Conservation (phyloP, 306 rosid genomes). For the Alnus glutinosa region DNA sequence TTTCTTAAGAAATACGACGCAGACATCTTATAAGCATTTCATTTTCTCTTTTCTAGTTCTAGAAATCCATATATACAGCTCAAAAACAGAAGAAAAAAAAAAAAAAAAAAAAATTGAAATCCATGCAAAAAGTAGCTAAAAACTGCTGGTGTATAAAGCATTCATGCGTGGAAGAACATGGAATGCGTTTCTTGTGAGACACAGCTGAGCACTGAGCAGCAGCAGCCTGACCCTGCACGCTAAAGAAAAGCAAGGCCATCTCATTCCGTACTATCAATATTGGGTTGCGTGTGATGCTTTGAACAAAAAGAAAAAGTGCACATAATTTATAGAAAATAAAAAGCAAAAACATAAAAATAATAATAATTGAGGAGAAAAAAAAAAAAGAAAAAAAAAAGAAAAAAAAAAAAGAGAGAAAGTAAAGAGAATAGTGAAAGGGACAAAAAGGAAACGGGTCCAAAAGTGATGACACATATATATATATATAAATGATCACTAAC, state of each 20-base stretch:
- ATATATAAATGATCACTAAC: slow-evolving; percentile 47
- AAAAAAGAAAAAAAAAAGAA: neutral
- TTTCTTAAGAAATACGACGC: too few relatives aligned
- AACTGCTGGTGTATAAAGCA: neutral
- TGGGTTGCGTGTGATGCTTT: slow-evolving; percentile 34
- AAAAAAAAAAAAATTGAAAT: neutral
- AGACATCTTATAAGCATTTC: too few relatives aligned
- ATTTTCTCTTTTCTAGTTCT: too few relatives aligned
- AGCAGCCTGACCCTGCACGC: slow-evolving; percentile 28
- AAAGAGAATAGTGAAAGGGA: slow-evolving; percentile 33
- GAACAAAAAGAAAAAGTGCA: slow-evolving; percentile 34
- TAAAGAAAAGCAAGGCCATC: slow-evolving; percentile 15
- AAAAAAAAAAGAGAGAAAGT: neutral
- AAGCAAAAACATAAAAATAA: neutral
- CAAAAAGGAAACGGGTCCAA: slow-evolving; percentile 49
- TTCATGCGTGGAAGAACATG: slow-evolving; percentile 1
- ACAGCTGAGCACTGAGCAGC: slow-evolving; percentile 4
- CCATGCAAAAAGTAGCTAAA: neutral
- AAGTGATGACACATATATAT: slow-evolving; percentile 23
- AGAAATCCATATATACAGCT: too few relatives aligned
- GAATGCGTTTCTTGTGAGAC: slow-evolving; percentile 25
- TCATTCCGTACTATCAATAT: slow-evolving; percentile 39
- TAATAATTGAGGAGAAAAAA: too few relatives aligned
- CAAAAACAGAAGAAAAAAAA: too few relatives aligned
- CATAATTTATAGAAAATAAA: slow-evolving; percentile 3